These are phyloP conservation scores for Talaromyces stipitatus DNA, from an alignment of 495 filamentous ascomycete species.

Conservation along the genomic window DNA sequence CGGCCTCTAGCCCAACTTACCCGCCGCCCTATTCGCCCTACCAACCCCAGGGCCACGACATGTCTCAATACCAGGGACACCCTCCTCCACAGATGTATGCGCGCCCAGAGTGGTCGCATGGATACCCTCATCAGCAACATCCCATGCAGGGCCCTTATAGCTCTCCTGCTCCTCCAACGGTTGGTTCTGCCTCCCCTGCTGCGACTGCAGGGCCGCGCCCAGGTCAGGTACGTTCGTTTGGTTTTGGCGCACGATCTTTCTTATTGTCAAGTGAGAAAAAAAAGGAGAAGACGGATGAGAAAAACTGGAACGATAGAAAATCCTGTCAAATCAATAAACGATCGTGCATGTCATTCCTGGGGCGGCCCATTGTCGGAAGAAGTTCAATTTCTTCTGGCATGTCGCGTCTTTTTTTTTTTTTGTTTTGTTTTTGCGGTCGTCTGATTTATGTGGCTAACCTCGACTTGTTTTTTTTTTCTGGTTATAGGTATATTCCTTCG, in stretches of 20 bases:
- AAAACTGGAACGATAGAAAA: too few species aligned
- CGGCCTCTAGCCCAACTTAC: slow-evolving; percentile 86
- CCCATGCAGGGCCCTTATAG: slow-evolving; percentile 56
- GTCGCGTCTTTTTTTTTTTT: slow-evolving; percentile 1
- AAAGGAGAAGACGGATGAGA: neutral
- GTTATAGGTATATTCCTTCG: slow-evolving; percentile 90
- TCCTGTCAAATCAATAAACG: slow-evolving; percentile 2
- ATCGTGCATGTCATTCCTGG: slow-evolving; percentile 9
- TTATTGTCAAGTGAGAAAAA: slow-evolving; percentile 7
- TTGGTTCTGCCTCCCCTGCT: slow-evolving; percentile 49
- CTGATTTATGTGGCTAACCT: slow-evolving; percentile 15
- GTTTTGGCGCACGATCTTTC: slow-evolving; percentile 14
- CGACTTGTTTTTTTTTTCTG: slow-evolving; percentile 10
- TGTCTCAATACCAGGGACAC: slow-evolving; percentile 59
- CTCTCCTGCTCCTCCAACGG: slow-evolving; percentile 48
- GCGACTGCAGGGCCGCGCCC: slow-evolving; percentile 55
- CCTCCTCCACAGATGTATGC: slow-evolving; percentile 61
- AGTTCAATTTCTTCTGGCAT: slow-evolving; percentile 4
- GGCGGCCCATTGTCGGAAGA: neutral
- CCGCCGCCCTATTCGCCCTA: slow-evolving; percentile 81
- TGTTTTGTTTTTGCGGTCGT: too few species aligned
- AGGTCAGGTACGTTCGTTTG: slow-evolving; percentile 62
- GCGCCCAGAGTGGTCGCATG: slow-evolving; percentile 75
- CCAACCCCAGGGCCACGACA: slow-evolving; percentile 70
- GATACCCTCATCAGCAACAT: slow-evolving; percentile 59